Evolutionary conservation across 1,284 basidiomycete genomes (phyloP).

Genomic region (Polyporus tsugae): DNA sequence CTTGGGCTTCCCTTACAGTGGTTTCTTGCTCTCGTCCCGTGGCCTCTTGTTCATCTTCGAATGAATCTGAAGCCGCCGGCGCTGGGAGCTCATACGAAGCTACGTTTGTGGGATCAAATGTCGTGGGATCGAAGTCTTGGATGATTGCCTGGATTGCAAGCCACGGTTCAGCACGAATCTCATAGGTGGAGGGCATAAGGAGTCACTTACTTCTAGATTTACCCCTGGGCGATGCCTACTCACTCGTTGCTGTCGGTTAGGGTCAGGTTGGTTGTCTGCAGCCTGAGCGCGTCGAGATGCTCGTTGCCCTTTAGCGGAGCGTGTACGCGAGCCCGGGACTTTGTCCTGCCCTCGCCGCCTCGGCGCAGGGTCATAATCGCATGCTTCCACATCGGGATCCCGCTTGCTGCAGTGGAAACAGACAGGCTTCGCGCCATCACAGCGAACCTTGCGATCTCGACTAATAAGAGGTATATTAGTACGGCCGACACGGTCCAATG

Average conservation of each 20-base stretch:
- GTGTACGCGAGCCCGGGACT: constrained; percentile 16
- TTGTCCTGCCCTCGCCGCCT: constrained; percentile 81
- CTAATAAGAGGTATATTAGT: constrained; percentile 47
- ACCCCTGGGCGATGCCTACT: neutral
- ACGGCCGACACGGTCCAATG: no score
- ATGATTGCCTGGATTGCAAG: neutral
- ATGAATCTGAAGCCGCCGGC: neutral
- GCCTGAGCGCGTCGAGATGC: neutral
- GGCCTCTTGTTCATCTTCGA: neutral
- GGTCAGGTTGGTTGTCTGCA: neutral
- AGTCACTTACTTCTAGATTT: neutral
- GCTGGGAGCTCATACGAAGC: constrained; percentile 5
- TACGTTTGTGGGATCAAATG: constrained; percentile 14
- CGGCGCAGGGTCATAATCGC: constrained; percentile 69
- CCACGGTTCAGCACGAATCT: neutral
- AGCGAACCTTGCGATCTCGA: constrained; percentile 79
- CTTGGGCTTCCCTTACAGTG: neutral
- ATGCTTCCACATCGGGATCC: constrained; percentile 32
- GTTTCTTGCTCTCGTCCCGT: neutral
- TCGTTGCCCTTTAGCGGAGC: neutral
- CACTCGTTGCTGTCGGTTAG: neutral
- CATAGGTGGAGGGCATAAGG: no score
- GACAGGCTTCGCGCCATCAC: constrained; percentile 76
- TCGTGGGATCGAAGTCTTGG: constrained; percentile 22
- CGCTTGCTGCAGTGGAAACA: constrained; percentile 73